phyloP scores from a whole-genome alignment of 768 basidiomycete genomes.

The Nevesoporus exiguus region DNA sequence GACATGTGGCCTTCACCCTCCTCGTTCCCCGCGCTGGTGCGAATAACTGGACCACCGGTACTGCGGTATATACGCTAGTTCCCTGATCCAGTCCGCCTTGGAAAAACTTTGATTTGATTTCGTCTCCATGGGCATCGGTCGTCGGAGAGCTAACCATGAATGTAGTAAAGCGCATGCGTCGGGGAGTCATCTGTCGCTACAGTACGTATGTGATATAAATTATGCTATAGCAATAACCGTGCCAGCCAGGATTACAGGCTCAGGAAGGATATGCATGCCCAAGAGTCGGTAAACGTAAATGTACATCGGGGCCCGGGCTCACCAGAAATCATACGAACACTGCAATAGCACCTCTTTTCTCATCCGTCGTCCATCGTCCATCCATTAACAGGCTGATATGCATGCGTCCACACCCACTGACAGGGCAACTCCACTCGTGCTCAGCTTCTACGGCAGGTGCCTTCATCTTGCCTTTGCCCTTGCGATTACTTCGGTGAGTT shows the following conservation, averaged over 20 bases:
- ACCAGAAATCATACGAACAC: conserved; percentile 36
- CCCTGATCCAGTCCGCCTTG: neutral
- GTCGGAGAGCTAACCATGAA: neutral
- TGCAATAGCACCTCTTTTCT: conserved; percentile 38
- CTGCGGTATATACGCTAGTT: neutral
- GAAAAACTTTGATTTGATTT: neutral
- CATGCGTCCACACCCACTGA: conserved; percentile 47
- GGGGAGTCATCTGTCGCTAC: conserved; percentile 7
- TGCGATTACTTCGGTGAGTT: conserved; percentile 21
- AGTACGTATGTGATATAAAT: conserved; percentile 14
- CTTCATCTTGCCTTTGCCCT: conserved; percentile 36
- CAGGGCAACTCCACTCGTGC: conserved; percentile 64
- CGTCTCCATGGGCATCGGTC: neutral
- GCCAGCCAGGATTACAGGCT: conserved; percentile 2
- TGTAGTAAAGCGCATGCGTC: neutral
- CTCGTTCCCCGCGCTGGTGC: neutral
- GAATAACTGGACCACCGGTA: conserved; percentile 1
- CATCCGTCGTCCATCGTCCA: conserved; percentile 61
- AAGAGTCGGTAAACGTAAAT: conserved; percentile 13
- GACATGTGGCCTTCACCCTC: conserved; percentile 14
- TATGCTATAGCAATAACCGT: conserved; percentile 7
- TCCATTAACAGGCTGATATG: conserved; percentile 58
- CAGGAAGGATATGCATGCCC: conserved; percentile 2
- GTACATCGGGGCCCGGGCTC: conserved; percentile 8
- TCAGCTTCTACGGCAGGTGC: conserved; percentile 41